Evolutionary conservation across 768 basidiomycete genomes (phyloP).

Genomic region (Wakefieldia striispora): DNA sequence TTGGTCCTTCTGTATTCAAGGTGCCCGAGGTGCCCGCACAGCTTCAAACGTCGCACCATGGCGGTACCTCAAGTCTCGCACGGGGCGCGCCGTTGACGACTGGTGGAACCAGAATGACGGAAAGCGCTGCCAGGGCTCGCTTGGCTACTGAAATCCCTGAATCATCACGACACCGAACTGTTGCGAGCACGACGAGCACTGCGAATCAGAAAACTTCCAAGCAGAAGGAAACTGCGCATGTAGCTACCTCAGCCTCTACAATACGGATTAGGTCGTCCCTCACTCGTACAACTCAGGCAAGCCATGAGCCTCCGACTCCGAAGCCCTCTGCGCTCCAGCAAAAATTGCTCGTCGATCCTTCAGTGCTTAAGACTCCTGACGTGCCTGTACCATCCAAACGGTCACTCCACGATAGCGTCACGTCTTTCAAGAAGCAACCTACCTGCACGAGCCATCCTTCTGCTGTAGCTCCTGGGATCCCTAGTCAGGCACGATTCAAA

Average conservation of each 20-base stretch:
- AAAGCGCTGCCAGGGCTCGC: not conserved
- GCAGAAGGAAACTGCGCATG: slow-evolving; percentile 23
- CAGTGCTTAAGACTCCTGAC: slow-evolving; percentile 6
- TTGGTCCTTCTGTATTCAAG: too few species aligned
- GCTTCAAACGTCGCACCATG: too few species aligned
- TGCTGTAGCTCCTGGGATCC: not conserved
- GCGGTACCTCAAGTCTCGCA: too few species aligned
- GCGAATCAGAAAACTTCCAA: not conserved
- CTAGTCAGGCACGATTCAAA: slow-evolving; percentile 16
- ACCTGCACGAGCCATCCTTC: not conserved
- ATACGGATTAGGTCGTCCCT: slow-evolving; percentile 15
- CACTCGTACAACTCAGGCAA: not conserved
- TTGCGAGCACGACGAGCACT: not conserved
- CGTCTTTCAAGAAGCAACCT: not conserved
- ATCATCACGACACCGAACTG: not conserved
- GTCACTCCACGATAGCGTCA: not conserved
- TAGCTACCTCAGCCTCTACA: slow-evolving; percentile 5
- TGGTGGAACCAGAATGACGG: not conserved
- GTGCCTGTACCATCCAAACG: not conserved
- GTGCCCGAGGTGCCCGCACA: too few species aligned
- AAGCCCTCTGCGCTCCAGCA: not conserved
- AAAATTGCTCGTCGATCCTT: not conserved
- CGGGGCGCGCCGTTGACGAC: too few species aligned
- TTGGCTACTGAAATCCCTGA: not conserved
- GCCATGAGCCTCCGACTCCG: not conserved